Base-by-base conservation (phyloP, 306 rosid genomes). In the Corylus avellana region DNA sequence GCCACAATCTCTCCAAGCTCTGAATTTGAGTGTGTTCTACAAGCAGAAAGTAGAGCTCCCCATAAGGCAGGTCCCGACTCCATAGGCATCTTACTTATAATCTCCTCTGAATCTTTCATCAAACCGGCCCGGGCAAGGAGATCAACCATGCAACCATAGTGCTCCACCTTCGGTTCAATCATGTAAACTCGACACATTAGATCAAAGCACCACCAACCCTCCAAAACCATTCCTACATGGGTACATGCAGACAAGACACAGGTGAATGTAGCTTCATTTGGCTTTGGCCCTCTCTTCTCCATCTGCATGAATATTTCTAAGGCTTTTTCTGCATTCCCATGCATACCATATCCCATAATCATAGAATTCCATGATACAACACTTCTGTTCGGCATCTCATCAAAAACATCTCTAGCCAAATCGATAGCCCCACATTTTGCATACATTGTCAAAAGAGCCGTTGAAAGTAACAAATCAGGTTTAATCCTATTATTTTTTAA, bases 41-140 rank as follows among this genome's bases (percentile, higher is more conserved):
- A 90, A 79, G 91, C 90, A 75, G 92, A 88, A 70, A 90, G 92
- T 67, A 90, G 81, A 72, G 94, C 90, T n/a, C 92, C 94, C 92
- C 94, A 86, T 79, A 88, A 70, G 78, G 86, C 84, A 63, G 90
- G 84, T 78, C 90, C 92, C 57, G 86, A 85, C 81, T 85, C 82
- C 71, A 79, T 74, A 12, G 91, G 86, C 44, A 86, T 80, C 55
- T 78, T 86, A 57, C 79, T 83, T 39, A 88, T 81, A 70, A 90
- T 82, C 74, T 86, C 91, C 75, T 86, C 85, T 20, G 89, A 90
- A 59, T 81, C 75, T 78, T 85, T 82, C 73, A 83, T 77, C 48
- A 88, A 79, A 79, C 92, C 94, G 63, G 94, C 91, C 76, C 89
- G 89, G 17, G 88, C 90, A 76, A 90, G 91, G 82, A 90, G 90